Percentiles rank a stretch among this genome's conserved stretches.
Conservation (phyloP, 2,329 filamentous ascomycete genomes). For the Pestalotiopsis fici region DNA sequence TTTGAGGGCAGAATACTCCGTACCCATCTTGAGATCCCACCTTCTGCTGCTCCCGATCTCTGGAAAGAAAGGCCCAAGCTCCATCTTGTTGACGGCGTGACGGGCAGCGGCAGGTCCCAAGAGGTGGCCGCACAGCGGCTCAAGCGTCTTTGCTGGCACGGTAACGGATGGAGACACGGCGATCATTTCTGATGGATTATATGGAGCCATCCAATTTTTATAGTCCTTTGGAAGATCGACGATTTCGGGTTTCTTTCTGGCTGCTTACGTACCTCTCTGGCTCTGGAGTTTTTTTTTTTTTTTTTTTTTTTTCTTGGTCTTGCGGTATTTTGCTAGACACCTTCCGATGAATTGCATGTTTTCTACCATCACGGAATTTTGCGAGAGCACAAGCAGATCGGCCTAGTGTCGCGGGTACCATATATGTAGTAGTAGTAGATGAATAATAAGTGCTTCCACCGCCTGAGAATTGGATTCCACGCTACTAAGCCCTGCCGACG, state of each 20-base stretch:
- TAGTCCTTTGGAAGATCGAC: neutral
- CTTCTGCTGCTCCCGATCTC: neutral
- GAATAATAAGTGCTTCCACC: neutral
- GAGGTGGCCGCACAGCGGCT: conserved; percentile 17
- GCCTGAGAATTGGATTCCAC: neutral
- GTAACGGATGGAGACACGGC: conserved; percentile 16
- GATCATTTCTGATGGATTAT: neutral
- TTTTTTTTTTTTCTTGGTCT: neutral
- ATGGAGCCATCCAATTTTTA: neutral
- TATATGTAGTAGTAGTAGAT: neutral
- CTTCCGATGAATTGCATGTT: neutral
- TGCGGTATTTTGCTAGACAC: neutral
- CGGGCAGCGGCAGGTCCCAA: neutral
- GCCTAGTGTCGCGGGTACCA: neutral
- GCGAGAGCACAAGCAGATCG: neutral
- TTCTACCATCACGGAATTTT: neutral
- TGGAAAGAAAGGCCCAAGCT: conserved; percentile 3
- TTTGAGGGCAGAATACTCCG: neutral
- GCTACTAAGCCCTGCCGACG: neutral
- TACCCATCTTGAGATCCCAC: neutral
- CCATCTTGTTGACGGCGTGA: neutral
- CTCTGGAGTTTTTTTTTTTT: neutral
- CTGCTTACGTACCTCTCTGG: neutral
- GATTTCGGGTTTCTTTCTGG: neutral
- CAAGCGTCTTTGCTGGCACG: conserved; percentile 27